Evolutionary conservation across 331 rosid species (phyloP), one percentile per base, ranked within the genome.

Genomic region (Quercus phellos): DNA sequence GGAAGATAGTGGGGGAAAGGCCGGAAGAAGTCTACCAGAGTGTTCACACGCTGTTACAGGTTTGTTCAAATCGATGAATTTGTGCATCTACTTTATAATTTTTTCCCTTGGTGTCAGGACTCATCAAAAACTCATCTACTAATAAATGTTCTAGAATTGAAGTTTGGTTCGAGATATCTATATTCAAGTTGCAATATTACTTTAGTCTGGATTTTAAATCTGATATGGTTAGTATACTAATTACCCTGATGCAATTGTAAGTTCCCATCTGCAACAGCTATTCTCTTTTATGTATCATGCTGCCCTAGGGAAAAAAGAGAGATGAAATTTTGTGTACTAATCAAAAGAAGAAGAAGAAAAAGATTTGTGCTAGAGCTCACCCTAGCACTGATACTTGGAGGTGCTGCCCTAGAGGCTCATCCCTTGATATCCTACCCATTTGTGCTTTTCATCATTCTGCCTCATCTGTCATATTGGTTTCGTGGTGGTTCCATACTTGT

Each of bases 1-100:
- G 26, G 89, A 80, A 22, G 75, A 58, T 74, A 30, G 72, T 43
- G 43, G 76, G 63, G 83, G 84, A 72, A 79, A 70, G 51, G 77
- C 81, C 27, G 70, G 35, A 74, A 84, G 72, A 68, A 17, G 73
- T 72, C 75, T 75, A 64, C 80, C 64, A 14, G 77, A 89, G 21
- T 80, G 78, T 55, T 79, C 80, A 64, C 68, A 55, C 12, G 73
- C 83, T 35, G 69, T 38, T 51, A 84, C 81, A 90, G 98, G 98
- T 92, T 55, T 73, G 79, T 70, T 42, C 72, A 81, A 67, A 75
- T 55, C 73, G 27, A 68, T 54, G 8, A 34, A 32, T 32, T 18
- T 32, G 55, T 34, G 73, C 60, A 16, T 53, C 18, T 53, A 17
- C n/a, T 29, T 72, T 11, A 54, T 26, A 61, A 46, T 72, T 73